Evolutionary conservation across 192 early-diverging fungal species (phyloP).

Genomic region (Backusella tarrabulga): DNA sequence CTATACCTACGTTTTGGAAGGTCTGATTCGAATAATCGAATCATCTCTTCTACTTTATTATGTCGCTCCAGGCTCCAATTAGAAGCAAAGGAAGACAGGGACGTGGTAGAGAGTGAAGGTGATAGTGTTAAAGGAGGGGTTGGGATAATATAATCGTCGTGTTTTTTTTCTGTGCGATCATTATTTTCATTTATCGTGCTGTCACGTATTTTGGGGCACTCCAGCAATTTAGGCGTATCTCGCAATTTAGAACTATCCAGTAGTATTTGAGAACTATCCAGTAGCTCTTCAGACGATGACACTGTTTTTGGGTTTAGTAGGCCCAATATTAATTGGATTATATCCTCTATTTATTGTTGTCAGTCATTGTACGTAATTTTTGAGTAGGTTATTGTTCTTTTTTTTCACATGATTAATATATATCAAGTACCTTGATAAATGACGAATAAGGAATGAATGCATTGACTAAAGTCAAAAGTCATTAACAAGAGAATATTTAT

Average conservation of each 20-base stretch:
- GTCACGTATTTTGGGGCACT: not conserved
- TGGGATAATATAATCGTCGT: not conserved
- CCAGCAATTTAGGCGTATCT: not conserved
- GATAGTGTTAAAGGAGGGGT: slow-evolving; percentile 7
- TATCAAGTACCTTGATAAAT: not conserved
- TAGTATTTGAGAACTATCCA: not conserved
- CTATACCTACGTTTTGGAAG: not conserved
- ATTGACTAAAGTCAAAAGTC: slow-evolving; percentile 4
- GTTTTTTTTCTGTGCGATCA: not conserved
- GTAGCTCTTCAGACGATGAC: not conserved
- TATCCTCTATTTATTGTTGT: not conserved
- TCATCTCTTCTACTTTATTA: slow-evolving; percentile 4
- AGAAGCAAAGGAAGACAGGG: not conserved
- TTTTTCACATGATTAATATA: not conserved
- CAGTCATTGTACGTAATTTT: not conserved
- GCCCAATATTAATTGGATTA: not conserved
- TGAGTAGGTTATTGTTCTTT: not conserved
- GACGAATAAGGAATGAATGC: slow-evolving; percentile 5
- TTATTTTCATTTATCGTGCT: not conserved
- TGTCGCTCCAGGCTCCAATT: not conserved
- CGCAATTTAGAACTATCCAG: not conserved
- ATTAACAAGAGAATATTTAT: slow-evolving; percentile 6
- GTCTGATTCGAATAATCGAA: not conserved
- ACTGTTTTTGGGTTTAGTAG: not conserved
- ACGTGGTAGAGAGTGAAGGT: slow-evolving; percentile 5